Base-by-base conservation (phyloP, 805 yeast species). In the Metschnikowia kunwiensis region DNA sequence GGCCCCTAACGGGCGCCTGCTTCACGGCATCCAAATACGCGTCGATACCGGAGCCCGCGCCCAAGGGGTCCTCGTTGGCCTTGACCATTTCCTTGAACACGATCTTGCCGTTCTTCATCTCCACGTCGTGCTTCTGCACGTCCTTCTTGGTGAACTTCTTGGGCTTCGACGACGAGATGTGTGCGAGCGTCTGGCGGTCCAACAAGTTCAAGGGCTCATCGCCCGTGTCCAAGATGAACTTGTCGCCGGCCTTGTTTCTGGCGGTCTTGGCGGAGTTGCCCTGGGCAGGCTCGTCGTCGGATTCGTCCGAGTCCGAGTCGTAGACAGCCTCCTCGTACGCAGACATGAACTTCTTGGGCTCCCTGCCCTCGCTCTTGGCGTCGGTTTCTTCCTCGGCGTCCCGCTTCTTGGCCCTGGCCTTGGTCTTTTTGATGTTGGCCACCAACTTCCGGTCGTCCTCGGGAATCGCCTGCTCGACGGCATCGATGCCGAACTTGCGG, bases 11-110 rank as follows among this genome's bases (percentile, higher is more conserved):
- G 20, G 97, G 97, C 16, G 93, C 97, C 51, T 83, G 85, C 59
- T 78, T 82, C 16, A 93, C 87, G 5, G 98, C 98, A 44, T 88
- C 96, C 47, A 88, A 76, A 58, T 93, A 93, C 0, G 97, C 97
- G 55, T 85, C 85, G 47, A 91, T 77, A 12, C 96, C 95, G 30
- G 70, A 57, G 5, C 60, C 61, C 37, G 68, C 64, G 18, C 63
- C 55, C 55, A 48, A 66, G n/a, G 62, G 62, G 51, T 77, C 82
- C 3, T 63, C 75, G 4, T 49, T 44, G 15, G 57, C 63, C 11
- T 60, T 68, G 16, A 40, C 49, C 24, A 60, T 61, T 34, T 80
- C 87, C 38, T 63, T 70, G 51, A 87, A 75, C 37, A 86, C 75
- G 38, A 85, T 58, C 57, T 80, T 82, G 20, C 95, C 96, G 42